phyloP scores from a whole-genome alignment of 192 early-diverging fungal species.

The Gryganskiella cystojenkinii region DNA sequence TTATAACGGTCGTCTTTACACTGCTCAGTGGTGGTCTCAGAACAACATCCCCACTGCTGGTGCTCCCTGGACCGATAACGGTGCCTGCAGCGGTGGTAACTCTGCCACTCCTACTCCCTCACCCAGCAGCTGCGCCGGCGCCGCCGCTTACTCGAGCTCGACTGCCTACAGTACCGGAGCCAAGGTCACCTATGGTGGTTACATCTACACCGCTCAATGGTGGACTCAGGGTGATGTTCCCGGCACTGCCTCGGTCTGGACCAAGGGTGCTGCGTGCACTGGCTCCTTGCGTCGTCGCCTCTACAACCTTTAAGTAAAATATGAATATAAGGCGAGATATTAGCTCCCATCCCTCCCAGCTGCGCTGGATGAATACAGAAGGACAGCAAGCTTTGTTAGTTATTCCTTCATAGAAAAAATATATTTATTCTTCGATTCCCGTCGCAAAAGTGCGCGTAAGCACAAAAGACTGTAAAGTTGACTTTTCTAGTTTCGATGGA shows the following conservation, averaged over 20 bases:
- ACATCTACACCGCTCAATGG: conserved; percentile 53
- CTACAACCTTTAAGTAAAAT: conserved; percentile 4
- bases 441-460: too few species aligned
- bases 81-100: conserved; percentile 11
- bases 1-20: conserved; percentile 58
- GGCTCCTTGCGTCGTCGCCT: conserved; percentile 37
- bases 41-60: conserved; percentile 44
- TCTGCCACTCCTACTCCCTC: conserved; percentile 21
- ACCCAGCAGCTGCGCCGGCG: conserved; percentile 37
- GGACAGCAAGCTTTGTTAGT: too few species aligned
- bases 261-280: conserved; percentile 44
- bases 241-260: conserved; percentile 46
- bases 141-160: conserved; percentile 23
- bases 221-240: conserved; percentile 57
- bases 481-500: too few species aligned
- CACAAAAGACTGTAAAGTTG: too few species aligned
- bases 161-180: conserved; percentile 50
- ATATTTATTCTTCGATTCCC: too few species aligned
- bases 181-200: conserved; percentile 51
- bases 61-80: conserved; percentile 46
- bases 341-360: conserved; percentile 24
- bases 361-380: too few species aligned
- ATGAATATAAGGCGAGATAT: too few species aligned
- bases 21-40: conserved; percentile 57
- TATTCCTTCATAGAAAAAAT: too few species aligned